Conservation (phyloP, 441 rosid species). For the Erysimum cheiri region DNA sequence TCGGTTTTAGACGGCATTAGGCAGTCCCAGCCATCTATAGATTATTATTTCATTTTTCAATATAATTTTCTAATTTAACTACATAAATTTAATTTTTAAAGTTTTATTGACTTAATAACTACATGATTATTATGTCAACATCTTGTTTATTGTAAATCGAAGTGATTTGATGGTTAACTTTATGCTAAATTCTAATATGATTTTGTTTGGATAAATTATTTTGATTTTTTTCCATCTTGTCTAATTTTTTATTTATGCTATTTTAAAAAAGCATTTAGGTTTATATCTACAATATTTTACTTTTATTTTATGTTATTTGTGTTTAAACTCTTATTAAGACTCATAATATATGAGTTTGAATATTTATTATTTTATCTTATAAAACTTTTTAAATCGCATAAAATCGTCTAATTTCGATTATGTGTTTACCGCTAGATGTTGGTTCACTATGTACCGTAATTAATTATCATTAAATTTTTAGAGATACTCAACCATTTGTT, state of each 20-base stretch:
- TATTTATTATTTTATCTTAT: too few species aligned
- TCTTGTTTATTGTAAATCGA: background rate
- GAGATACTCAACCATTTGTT: constrained; percentile 10
- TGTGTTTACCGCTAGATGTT: too few species aligned
- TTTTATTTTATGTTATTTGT: too few species aligned
- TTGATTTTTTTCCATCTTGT: background rate
- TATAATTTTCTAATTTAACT: background rate
- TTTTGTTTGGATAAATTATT: background rate
- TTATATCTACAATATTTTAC: too few species aligned
- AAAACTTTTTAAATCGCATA: too few species aligned
- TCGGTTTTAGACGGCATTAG: too few species aligned
- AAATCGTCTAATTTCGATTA: too few species aligned
- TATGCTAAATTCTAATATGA: background rate
- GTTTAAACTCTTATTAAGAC: too few species aligned
- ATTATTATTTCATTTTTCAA: background rate
- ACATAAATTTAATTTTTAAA: background rate
- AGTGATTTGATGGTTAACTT: background rate
- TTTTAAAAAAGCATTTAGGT: too few species aligned
- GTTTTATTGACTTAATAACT: background rate
- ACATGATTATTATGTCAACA: background rate
- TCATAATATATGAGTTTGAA: too few species aligned
- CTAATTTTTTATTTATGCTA: background rate
- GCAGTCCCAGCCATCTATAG: background rate
- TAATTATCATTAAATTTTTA: background rate
- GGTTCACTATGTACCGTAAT: background rate